Conservation (phyloP, 2,329 filamentous ascomycete species). For the Zasmidium angulare region DNA sequence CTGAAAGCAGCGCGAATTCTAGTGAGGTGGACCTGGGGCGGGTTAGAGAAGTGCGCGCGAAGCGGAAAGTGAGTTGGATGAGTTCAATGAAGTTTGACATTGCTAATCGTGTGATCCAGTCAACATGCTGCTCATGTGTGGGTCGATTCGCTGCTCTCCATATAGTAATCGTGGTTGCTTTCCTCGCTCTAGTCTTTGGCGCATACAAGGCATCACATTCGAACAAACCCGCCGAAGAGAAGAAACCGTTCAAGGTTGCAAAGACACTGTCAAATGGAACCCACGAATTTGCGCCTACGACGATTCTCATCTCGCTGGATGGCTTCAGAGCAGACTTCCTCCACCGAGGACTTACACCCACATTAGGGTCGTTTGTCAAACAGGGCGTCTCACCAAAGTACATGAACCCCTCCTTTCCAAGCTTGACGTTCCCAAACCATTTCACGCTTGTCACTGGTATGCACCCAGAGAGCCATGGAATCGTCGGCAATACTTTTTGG, state of each 20-base stretch:
- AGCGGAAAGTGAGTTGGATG: constrained; percentile 36
- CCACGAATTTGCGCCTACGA: constrained; percentile 84
- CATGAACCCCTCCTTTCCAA: constrained; percentile 93
- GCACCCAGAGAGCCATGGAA: constrained; percentile 87
- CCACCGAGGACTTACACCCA: constrained; percentile 77
- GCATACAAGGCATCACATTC: constrained; percentile 56
- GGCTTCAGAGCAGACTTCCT: constrained; percentile 95
- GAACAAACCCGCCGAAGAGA: neutral
- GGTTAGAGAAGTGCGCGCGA: constrained; percentile 51
- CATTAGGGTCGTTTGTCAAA: constrained; percentile 72
- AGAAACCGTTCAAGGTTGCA: constrained; percentile 13
- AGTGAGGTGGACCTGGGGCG: constrained; percentile 48
- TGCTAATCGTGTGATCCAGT: neutral
- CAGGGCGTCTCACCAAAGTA: constrained; percentile 86
- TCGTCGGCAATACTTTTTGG: constrained; percentile 95
- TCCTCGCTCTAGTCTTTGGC: constrained; percentile 55
- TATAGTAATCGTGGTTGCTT: constrained; percentile 51
- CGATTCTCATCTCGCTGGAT: constrained; percentile 89
- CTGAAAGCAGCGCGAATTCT: constrained; percentile 34
- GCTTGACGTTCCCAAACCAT: constrained; percentile 92
- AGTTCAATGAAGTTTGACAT: constrained; percentile 19
- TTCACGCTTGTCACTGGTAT: constrained; percentile 90
- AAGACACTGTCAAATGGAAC: constrained; percentile 71
- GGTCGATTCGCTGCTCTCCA: constrained; percentile 44
- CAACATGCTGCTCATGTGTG: constrained; percentile 36